Percentiles rank a stretch among this genome's conserved stretches.
Evolutionary conservation across 1,284 basidiomycete genomes (phyloP).

Genomic region (Pyrrhoderma noxium): DNA sequence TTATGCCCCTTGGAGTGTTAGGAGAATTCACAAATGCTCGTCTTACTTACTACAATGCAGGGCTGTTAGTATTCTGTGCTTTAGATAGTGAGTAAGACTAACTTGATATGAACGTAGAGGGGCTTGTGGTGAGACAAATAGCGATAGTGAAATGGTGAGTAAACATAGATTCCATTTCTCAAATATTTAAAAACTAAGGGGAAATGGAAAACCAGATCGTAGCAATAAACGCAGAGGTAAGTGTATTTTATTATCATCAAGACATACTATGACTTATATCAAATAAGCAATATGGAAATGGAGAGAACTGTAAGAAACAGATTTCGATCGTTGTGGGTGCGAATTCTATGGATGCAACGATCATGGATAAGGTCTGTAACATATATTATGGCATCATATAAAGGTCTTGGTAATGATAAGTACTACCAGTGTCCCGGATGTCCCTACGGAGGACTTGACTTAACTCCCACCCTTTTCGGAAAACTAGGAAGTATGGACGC

Average conservation of each 20-base stretch:
- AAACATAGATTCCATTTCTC: neutral
- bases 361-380: slow-evolving; percentile 19
- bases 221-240: slow-evolving; percentile 14
- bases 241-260: neutral
- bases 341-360: slow-evolving; percentile 17
- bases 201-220: slow-evolving; percentile 19
- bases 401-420: slow-evolving; percentile 31
- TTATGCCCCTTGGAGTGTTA: too few species aligned
- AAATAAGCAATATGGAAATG: slow-evolving; percentile 18
- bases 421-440: slow-evolving; percentile 61
- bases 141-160: slow-evolving; percentile 6
- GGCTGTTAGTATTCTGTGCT: slow-evolving; percentile 35
- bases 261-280: neutral
- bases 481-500: slow-evolving; percentile 1
- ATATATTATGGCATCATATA: neutral
- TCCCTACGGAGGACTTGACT: slow-evolving; percentile 51
- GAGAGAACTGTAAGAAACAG: slow-evolving; percentile 16
- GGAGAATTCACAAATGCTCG: slow-evolving; percentile 4
- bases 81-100: neutral
- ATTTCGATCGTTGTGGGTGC: slow-evolving; percentile 18
- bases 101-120: neutral
- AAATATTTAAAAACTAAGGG: slow-evolving; percentile 1
- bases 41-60: slow-evolving; percentile 24
- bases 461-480: slow-evolving; percentile 10
- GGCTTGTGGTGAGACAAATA: slow-evolving; percentile 17